phyloP scores from a whole-genome alignment of 345 rosid genomes.

The Eucalyptus pauciflora region DNA sequence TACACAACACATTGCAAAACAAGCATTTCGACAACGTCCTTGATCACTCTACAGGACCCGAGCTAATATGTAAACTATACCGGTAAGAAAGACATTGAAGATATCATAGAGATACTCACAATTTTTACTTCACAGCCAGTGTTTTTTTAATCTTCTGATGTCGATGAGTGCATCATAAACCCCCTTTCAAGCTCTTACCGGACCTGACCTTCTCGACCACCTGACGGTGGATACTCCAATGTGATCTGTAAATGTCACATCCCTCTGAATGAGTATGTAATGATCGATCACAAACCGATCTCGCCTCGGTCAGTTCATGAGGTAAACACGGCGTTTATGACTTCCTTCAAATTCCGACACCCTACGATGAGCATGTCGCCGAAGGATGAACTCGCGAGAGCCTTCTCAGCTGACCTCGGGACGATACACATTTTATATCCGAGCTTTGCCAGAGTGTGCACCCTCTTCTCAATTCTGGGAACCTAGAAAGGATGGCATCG shows the following conservation, averaged over 20 bases:
- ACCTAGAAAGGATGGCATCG: slow-evolving; percentile 20
- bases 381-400: slow-evolving; percentile 15
- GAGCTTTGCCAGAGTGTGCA: slow-evolving; percentile 56
- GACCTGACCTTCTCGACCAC: not conserved
- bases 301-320: not conserved
- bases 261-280: not conserved
- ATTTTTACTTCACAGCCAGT: not conserved
- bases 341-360: slow-evolving; percentile 66
- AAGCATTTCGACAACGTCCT: not conserved
- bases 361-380: slow-evolving; percentile 40
- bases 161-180: not conserved
- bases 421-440: slow-evolving; percentile 71
- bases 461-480: slow-evolving; percentile 74
- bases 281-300: not conserved
- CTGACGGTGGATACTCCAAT: not conserved
- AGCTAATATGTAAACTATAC: not conserved
- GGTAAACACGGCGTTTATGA: slow-evolving; percentile 48
- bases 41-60: no score
- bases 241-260: not conserved
- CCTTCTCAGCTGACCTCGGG: slow-evolving; percentile 47
- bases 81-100: not conserved
- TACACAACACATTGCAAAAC: not conserved
- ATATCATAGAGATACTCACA: not conserved
- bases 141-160: not conserved
- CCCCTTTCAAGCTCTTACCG: not conserved